These are phyloP conservation scores for Marvania coccoides DNA, from an alignment of 139 green algal species.

Conservation along the genomic window DNA sequence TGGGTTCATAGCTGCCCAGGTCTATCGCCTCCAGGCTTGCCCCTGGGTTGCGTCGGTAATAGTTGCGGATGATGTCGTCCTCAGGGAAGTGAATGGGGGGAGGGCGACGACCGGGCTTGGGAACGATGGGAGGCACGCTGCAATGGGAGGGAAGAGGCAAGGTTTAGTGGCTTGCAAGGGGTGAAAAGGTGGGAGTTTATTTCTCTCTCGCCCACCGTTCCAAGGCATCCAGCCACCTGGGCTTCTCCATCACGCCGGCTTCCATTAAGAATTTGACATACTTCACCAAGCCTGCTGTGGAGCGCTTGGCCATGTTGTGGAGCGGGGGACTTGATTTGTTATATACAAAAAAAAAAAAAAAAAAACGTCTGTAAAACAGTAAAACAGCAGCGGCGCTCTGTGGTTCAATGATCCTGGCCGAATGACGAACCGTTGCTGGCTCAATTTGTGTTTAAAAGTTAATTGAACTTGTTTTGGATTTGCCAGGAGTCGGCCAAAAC, in stretches of 20 bases:
- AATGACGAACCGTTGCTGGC: too few relatives aligned
- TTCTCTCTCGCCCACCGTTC: conserved; percentile 7
- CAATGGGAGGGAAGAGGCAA: background rate
- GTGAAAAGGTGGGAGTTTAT: background rate
- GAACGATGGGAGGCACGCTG: background rate
- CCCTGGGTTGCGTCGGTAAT: conserved; percentile 26
- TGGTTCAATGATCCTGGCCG: too few relatives aligned
- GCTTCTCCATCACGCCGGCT: conserved; percentile 23
- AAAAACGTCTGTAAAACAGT: too few relatives aligned
- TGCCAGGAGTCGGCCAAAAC: too few relatives aligned
- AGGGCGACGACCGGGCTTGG: conserved; percentile 8
- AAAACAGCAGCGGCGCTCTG: too few relatives aligned
- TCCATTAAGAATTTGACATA: conserved; percentile 13
- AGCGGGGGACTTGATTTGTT: too few relatives aligned
- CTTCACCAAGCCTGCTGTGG: background rate
- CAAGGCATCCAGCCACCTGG: conserved; percentile 21
- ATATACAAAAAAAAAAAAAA: too few relatives aligned
- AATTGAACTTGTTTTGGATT: too few relatives aligned
- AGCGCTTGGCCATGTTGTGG: conserved; percentile 15
- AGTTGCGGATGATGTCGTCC: conserved; percentile 18
- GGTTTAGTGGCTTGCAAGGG: background rate
- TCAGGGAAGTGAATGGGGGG: conserved; percentile 18
- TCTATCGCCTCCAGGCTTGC: conserved; percentile 23
- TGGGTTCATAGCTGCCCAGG: conserved; percentile 15
- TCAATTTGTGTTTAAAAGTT: too few relatives aligned